These are phyloP conservation scores for Stephania yunnanensis DNA, from an alignment of 164 flowering plant genomes.

Conservation along the genomic window DNA sequence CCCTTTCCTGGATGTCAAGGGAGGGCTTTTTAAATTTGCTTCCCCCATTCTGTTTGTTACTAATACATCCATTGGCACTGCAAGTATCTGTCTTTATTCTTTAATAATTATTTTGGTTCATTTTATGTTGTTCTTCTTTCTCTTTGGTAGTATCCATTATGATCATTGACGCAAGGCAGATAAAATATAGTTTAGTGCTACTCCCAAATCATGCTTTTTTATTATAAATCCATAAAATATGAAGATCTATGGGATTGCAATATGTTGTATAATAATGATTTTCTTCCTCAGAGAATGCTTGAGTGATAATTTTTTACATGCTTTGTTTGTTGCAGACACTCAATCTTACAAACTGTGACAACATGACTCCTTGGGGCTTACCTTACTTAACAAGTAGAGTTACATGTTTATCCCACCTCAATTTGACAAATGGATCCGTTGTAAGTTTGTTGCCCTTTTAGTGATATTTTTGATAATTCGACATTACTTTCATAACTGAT, in stretches of 20 bases:
- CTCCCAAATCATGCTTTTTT: not conserved
- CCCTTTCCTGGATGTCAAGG: no score
- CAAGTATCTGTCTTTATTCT: no score
- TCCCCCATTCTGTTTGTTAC: no score
- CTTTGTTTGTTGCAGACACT: conserved; percentile 46
- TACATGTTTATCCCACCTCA: conserved; percentile 44
- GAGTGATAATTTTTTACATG: not conserved
- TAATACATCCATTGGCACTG: no score
- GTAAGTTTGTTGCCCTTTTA: conserved; percentile 33
- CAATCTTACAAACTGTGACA: conserved; percentile 66
- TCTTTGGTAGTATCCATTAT: no score
- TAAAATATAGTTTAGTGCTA: not conserved
- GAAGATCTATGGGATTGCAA: not conserved
- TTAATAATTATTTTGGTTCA: no score
- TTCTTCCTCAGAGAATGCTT: not conserved
- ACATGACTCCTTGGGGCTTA: conserved; percentile 54
- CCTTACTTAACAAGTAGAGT: conserved; percentile 50
- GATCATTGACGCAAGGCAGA: not conserved
- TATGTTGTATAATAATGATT: no score
- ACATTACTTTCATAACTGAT: not conserved
- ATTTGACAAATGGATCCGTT: conserved; percentile 53
- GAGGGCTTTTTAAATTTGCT: no score
- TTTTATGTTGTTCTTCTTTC: no score
- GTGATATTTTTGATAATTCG: conserved; percentile 3
- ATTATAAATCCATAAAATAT: not conserved